These are phyloP conservation scores for Fusarium decemcellulare DNA, from an alignment of 2,329 filamentous ascomycete genomes.

Conservation along the genomic window DNA sequence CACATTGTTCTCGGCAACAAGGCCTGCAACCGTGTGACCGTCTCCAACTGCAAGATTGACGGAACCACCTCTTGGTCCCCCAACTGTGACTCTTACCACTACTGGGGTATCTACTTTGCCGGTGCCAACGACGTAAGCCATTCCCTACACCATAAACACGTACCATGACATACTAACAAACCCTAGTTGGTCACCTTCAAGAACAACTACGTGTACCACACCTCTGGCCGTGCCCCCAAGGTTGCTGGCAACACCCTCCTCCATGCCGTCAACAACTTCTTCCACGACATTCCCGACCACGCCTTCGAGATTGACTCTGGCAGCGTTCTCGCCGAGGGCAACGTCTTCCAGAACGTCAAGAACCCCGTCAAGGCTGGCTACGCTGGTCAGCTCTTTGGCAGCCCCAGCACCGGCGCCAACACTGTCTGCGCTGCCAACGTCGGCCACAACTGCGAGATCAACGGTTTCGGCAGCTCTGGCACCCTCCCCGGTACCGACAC, in stretches of 20 bases:
- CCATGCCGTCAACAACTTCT: slow-evolving; percentile 76
- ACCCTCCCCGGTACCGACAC: slow-evolving; percentile 59
- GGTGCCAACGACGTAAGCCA: slow-evolving; percentile 64
- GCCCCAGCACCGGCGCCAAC: slow-evolving; percentile 52
- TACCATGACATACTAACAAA: background rate
- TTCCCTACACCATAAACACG: background rate
- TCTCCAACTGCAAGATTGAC: slow-evolving; percentile 73
- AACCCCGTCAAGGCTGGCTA: slow-evolving; percentile 55
- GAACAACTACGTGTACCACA: slow-evolving; percentile 73
- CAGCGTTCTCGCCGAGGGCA: slow-evolving; percentile 68
- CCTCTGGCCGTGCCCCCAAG: slow-evolving; percentile 70
- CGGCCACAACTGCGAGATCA: slow-evolving; percentile 65
- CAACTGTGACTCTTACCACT: slow-evolving; percentile 71
- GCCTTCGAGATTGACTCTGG: slow-evolving; percentile 68
- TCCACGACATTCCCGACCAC: slow-evolving; percentile 67
- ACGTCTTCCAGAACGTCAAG: slow-evolving; percentile 69
- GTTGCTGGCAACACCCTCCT: slow-evolving; percentile 68
- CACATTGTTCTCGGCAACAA: slow-evolving; percentile 71
- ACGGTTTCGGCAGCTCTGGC: slow-evolving; percentile 61
- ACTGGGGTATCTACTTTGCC: slow-evolving; percentile 72
- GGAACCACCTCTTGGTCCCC: slow-evolving; percentile 68
- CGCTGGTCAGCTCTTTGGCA: slow-evolving; percentile 53
- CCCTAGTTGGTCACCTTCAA: slow-evolving; percentile 64
- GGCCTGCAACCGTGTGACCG: slow-evolving; percentile 68
- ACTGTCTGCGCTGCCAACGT: slow-evolving; percentile 59